These are phyloP conservation scores for Phytophthora fragariae DNA, from an alignment of 352 stramenopile species.

Conservation along the genomic window DNA sequence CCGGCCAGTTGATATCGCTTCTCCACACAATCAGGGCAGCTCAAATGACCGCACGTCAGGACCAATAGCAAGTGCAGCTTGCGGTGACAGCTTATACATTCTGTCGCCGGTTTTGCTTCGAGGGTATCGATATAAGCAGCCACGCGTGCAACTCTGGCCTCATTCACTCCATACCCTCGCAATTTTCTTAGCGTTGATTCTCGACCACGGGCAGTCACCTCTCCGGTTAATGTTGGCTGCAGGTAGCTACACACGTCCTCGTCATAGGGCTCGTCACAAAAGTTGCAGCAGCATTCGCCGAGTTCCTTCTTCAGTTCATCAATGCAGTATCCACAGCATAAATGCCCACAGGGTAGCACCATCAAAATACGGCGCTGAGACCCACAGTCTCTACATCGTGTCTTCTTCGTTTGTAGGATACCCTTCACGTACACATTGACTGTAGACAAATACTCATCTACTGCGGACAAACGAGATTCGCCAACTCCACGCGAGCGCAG, in stretches of 20 bases:
- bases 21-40: conserved; percentile 92
- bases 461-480: conserved; percentile 28
- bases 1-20: conserved; percentile 52
- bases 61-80: conserved; percentile 87
- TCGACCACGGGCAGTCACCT: conserved; percentile 25
- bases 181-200: conserved; percentile 61
- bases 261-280: conserved; percentile 23
- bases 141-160: conserved; percentile 31
- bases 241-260: conserved; percentile 30
- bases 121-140: conserved; percentile 58
- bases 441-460: conserved; percentile 15
- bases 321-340: conserved; percentile 92
- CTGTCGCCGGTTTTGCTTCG: conserved; percentile 36
- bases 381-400: conserved; percentile 72
- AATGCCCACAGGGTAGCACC: conserved; percentile 90
- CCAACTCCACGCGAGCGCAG: conserved; percentile 35
- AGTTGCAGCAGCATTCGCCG: conserved; percentile 10
- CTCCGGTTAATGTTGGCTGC: conserved; percentile 30
- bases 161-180: conserved; percentile 32
- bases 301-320: conserved; percentile 48
- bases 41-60: conserved; percentile 89
- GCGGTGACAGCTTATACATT: conserved; percentile 78
- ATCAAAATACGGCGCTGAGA: conserved; percentile 81
- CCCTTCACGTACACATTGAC: conserved; percentile 48
- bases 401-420: conserved; percentile 36